phyloP scores from a whole-genome alignment of 306 rosid species.

The Vigna angularis region DNA sequence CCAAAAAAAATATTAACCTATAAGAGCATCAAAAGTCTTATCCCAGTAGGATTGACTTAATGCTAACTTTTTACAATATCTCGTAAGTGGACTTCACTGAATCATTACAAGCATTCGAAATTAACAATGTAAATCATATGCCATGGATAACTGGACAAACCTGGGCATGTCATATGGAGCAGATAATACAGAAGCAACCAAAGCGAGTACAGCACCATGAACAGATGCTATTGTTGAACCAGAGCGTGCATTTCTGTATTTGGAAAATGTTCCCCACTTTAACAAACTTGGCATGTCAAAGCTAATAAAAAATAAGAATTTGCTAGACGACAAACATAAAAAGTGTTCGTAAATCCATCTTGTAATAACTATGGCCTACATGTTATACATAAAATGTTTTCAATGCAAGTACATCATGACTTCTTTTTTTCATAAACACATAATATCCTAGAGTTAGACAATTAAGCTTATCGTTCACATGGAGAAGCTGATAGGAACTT shows the following conservation, averaged over 20 bases:
- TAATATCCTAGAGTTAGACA: slow-evolving; percentile 26
- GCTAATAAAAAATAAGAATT: slow-evolving; percentile 18
- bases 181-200: slow-evolving; percentile 90
- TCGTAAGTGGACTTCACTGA: background rate
- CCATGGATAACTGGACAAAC: slow-evolving; percentile 53
- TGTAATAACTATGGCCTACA: background rate
- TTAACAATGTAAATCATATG: slow-evolving; percentile 28
- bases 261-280: slow-evolving; percentile 27
- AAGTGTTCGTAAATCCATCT: slow-evolving; percentile 15
- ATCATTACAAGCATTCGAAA: slow-evolving; percentile 15
- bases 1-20: background rate
- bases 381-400: slow-evolving; percentile 20
- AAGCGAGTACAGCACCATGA: slow-evolving; percentile 95
- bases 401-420: slow-evolving; percentile 7
- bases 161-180: slow-evolving; percentile 98
- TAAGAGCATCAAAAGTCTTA: background rate
- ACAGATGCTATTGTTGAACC: slow-evolving; percentile 75
- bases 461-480: slow-evolving; percentile 20
- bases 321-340: slow-evolving; percentile 16
- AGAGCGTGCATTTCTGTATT: slow-evolving; percentile 73
- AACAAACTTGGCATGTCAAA: slow-evolving; percentile 10
- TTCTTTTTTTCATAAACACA: slow-evolving; percentile 18
- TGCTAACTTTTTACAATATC: slow-evolving; percentile 1
- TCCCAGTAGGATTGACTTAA: background rate
- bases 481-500: background rate